phyloP scores from a whole-genome alignment of 2,329 filamentous ascomycete genomes.

The Teratosphaeriaceae sp. region DNA sequence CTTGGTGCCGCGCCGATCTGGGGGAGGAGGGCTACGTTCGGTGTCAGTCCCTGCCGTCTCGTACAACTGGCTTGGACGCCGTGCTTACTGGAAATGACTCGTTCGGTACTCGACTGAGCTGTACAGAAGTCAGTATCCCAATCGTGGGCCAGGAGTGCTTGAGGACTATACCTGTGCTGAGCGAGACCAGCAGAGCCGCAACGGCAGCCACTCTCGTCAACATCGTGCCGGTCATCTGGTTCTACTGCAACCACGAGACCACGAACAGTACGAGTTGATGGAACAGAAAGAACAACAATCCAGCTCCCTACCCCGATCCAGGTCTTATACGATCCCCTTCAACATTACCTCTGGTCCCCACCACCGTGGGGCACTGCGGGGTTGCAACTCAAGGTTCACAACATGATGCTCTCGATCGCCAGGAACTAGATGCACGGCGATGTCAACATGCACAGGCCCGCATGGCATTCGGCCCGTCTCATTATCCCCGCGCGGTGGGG shows the following conservation, averaged over 20 bases:
- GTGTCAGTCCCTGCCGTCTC: no score
- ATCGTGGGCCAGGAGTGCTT: no score
- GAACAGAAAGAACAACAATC: background rate
- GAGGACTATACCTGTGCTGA: background rate
- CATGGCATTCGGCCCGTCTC: conserved; percentile 1
- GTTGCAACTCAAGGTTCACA: background rate
- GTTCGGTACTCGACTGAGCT: no score
- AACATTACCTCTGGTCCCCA: background rate
- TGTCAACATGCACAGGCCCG: background rate
- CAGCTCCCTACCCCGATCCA: background rate
- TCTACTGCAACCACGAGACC: background rate
- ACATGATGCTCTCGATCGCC: background rate
- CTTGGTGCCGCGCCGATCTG: conserved; percentile 22
- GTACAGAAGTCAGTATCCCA: no score
- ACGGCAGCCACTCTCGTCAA: background rate
- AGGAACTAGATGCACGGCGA: background rate
- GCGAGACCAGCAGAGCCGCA: background rate
- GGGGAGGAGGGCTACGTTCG: conserved; percentile 16
- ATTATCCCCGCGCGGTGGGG: no score
- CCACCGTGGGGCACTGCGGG: background rate
- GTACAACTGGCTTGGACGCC: no score
- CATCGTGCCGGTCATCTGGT: background rate
- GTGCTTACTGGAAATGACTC: no score
- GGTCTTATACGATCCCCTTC: background rate
- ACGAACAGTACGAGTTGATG: background rate